Evolutionary conservation across 2,329 filamentous ascomycete species (phyloP), one percentile per base, ranked within the genome.

Genomic region (Ascochyta fabae): DNA sequence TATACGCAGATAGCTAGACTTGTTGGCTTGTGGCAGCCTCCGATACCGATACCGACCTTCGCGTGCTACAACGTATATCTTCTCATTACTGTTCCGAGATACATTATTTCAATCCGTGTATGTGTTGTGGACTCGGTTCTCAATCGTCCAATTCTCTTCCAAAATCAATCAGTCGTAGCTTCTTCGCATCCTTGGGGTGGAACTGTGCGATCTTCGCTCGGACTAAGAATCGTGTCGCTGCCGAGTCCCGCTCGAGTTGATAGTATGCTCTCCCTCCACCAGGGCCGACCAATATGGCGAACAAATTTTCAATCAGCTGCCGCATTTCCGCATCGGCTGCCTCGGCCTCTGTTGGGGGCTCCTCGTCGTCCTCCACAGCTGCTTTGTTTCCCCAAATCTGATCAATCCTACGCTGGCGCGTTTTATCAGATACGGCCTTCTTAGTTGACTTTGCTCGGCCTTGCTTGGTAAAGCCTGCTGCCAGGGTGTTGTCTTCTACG

Each of bases 151-250:
- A 53, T 52, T 74, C 74, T 29, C 70, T 62, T 27, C 80, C 81
- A 71, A 84, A 84, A 66, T 84, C 82, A 57, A 84, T 80, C 60
- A 84, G 66, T 29, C 82, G 77, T 56, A 84, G 61, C 57, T 78
- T 79, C 55, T 75, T 74, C 15, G 83, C 83, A 71, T 85, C 81
- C 54, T 79, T 80, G 1, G 82, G 81, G 66, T 84, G 80, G 45
- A 83, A 83, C 56, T 84, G 81, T 13, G 83, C 83, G 52, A 85
- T 78, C 65, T 83, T 85, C 10, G 81, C 80, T 62, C 80, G 76
- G 15, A 85, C 79, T 31, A 85, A 67, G 58, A 84, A 84, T 39
- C 83, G 75, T 6, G 81, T 80, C 15, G 80, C 79, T 13, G 82
- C 83, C 34, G 81, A 82, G 52, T 85, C 83, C 31, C 76, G 73